Conservation (phyloP, 371 early-diverging fungal genomes). For the Apophysomyces trapeziformis region DNA sequence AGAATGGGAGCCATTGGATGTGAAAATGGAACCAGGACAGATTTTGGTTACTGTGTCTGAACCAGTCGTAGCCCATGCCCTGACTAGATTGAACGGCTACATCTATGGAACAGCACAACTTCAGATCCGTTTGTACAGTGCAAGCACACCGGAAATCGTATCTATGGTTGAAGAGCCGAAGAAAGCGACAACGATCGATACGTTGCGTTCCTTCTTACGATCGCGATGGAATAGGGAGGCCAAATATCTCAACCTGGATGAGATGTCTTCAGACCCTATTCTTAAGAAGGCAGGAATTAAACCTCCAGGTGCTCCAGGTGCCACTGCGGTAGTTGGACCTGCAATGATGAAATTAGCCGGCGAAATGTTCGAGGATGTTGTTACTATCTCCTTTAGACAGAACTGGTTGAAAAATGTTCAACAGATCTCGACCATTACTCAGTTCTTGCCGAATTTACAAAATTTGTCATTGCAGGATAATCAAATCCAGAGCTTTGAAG, state of each 20-base stretch:
- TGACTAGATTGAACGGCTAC: constrained; percentile 51
- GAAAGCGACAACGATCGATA: constrained; percentile 44
- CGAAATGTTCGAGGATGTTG: constrained; percentile 59
- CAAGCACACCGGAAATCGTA: constrained; percentile 15
- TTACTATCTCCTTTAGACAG: constrained; percentile 54
- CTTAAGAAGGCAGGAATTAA: constrained; percentile 47
- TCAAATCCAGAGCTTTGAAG: constrained; percentile 45
- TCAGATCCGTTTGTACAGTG: constrained; percentile 26
- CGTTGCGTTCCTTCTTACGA: constrained; percentile 45
- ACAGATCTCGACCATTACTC: constrained; percentile 56
- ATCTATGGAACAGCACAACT: constrained; percentile 43
- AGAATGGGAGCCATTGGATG: constrained; percentile 45
- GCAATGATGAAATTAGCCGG: constrained; percentile 68
- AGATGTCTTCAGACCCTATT: constrained; percentile 57
- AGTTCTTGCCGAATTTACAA: constrained; percentile 55
- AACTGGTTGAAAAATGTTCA: constrained; percentile 55
- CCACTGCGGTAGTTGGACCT: constrained; percentile 58
- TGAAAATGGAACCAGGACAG: constrained; percentile 27
- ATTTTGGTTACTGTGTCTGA: constrained; percentile 45
- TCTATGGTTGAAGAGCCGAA: constrained; percentile 16
- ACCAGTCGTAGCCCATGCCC: constrained; percentile 34
- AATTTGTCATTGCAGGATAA: constrained; percentile 64
- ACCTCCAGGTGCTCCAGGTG: constrained; percentile 44
- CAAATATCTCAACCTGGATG: constrained; percentile 54
- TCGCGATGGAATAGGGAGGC: constrained; percentile 52